phyloP scores from a whole-genome alignment of 1,139 yeast genomes.

The Hyphopichia buzzinii region DNA sequence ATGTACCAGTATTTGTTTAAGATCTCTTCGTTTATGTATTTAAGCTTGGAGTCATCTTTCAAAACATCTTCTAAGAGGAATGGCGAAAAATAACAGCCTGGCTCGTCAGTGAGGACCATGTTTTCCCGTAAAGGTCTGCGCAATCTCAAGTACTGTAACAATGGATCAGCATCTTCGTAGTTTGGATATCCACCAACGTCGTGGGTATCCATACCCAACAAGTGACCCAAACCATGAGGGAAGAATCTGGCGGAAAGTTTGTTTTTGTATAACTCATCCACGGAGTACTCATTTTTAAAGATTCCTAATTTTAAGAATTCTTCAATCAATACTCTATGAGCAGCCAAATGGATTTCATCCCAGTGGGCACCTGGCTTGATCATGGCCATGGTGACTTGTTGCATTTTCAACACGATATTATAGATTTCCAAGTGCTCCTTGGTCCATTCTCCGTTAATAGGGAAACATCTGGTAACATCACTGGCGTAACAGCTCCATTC shows the following conservation, averaged over 20 bases:
- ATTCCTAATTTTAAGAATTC: slow-evolving; percentile 75
- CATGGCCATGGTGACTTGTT: slow-evolving; percentile 58
- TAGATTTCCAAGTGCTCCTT: slow-evolving; percentile 82
- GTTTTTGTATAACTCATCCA: slow-evolving; percentile 66
- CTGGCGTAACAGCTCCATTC: slow-evolving; percentile 93
- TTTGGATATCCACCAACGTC: slow-evolving; percentile 90
- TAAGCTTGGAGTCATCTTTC: slow-evolving; percentile 52
- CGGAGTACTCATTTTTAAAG: slow-evolving; percentile 58
- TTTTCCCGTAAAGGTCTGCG: slow-evolving; percentile 69
- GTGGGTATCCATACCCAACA: slow-evolving; percentile 92
- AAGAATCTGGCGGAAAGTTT: slow-evolving; percentile 75
- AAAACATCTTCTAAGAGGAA: slow-evolving; percentile 68
- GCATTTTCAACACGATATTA: slow-evolving; percentile 83
- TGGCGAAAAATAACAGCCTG: slow-evolving; percentile 90
- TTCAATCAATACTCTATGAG: slow-evolving; percentile 75
- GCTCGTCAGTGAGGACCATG: slow-evolving; percentile 93
- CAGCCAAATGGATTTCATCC: slow-evolving; percentile 79
- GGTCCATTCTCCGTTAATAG: slow-evolving; percentile 86
- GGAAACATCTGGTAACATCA: slow-evolving; percentile 95
- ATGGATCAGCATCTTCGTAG: slow-evolving; percentile 77
- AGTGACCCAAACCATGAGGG: slow-evolving; percentile 95
- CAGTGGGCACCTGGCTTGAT: slow-evolving; percentile 82
- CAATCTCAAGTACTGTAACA: slow-evolving; percentile 73
- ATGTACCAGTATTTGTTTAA: slow-evolving; percentile 78
- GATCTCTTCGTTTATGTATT: slow-evolving; percentile 62